A percentile compares a stretch with the other conserved stretches of the same genome.
These are phyloP conservation scores for Hypoxylon rickii DNA, from an alignment of 495 filamentous ascomycete species.

Conservation along the genomic window DNA sequence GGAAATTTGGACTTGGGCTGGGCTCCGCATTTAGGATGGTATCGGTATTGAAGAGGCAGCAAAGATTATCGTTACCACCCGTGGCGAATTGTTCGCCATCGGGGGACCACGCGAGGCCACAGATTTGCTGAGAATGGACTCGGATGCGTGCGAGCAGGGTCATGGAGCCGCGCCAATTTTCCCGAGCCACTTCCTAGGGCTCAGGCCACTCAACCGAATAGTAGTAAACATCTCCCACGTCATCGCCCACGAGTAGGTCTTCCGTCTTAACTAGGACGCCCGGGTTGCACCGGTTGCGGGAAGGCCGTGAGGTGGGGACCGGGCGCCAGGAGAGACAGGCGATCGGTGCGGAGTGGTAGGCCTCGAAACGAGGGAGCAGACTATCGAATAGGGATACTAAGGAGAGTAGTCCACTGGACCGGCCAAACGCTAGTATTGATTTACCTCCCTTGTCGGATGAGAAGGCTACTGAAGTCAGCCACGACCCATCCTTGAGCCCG, in stretches of 20 bases:
- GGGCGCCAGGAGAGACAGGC: slow-evolving; percentile 78
- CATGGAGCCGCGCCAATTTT: slow-evolving; percentile 76
- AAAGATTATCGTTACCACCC: slow-evolving; percentile 90
- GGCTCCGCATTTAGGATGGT: slow-evolving; percentile 54
- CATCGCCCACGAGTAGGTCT: slow-evolving; percentile 87
- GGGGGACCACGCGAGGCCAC: slow-evolving; percentile 85
- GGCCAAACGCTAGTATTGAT: slow-evolving; percentile 83
- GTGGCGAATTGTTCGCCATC: slow-evolving; percentile 79
- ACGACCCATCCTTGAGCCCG: slow-evolving; percentile 44
- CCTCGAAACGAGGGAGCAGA: slow-evolving; percentile 67
- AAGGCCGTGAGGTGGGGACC: slow-evolving; percentile 46
- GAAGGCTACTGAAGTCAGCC: slow-evolving; percentile 83
- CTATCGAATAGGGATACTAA: slow-evolving; percentile 58
- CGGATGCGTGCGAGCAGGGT: slow-evolving; percentile 75
- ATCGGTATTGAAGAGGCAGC: slow-evolving; percentile 75
- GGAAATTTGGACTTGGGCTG: slow-evolving; percentile 3
- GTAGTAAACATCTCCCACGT: slow-evolving; percentile 82
- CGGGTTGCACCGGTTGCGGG: slow-evolving; percentile 40
- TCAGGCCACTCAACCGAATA: slow-evolving; percentile 89
- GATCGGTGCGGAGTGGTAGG: slow-evolving; percentile 69
- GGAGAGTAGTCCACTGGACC: slow-evolving; percentile 65
- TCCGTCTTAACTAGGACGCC: slow-evolving; percentile 61
- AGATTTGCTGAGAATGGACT: slow-evolving; percentile 88
- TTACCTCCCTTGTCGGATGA: slow-evolving; percentile 77
- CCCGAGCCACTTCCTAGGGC: slow-evolving; percentile 54